Evolutionary conservation across 1,139 yeast species (phyloP).

Genomic region (Ashbya aceris): DNA sequence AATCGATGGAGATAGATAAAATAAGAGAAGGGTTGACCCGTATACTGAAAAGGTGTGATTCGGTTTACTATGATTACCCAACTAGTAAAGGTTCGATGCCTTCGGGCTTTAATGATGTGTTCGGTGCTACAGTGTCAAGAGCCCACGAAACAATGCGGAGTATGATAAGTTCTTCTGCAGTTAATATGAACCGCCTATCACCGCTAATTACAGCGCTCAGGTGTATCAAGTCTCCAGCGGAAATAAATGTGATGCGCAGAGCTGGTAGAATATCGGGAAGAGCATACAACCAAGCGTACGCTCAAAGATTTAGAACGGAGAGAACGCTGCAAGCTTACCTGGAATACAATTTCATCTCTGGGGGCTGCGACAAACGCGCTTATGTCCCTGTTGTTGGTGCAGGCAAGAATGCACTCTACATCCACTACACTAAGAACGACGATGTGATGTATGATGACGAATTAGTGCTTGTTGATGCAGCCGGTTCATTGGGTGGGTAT

Average conservation of each 20-base stretch:
- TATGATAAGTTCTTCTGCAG: background rate
- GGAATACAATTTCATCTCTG: conserved; percentile 71
- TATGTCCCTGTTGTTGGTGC: conserved; percentile 96
- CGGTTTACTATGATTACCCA: conserved; percentile 42
- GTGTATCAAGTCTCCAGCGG: conserved; percentile 65
- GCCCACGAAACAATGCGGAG: conserved; percentile 30
- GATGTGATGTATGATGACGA: conserved; percentile 68
- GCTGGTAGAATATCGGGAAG: conserved; percentile 78
- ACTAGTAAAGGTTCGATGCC: conserved; percentile 15
- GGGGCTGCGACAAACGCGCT: conserved; percentile 86
- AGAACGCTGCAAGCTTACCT: conserved; percentile 71
- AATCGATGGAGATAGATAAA: conserved; percentile 43
- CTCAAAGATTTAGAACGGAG: conserved; percentile 58
- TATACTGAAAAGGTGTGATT: conserved; percentile 39
- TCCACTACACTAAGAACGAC: conserved; percentile 86
- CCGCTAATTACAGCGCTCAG: conserved; percentile 50
- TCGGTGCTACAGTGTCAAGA: conserved; percentile 19
- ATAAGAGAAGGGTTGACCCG: conserved; percentile 37
- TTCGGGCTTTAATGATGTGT: conserved; percentile 17
- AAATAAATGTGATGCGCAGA: conserved; percentile 65
- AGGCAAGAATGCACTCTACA: conserved; percentile 76
- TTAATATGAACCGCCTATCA: conserved; percentile 32
- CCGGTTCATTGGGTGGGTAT: conserved; percentile 89
- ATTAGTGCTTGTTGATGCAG: conserved; percentile 88
- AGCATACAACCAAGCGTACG: conserved; percentile 77